Evolutionary conservation across 2,329 filamentous ascomycete genomes (phyloP).

Genomic region (Aspergillus alliaceus): DNA sequence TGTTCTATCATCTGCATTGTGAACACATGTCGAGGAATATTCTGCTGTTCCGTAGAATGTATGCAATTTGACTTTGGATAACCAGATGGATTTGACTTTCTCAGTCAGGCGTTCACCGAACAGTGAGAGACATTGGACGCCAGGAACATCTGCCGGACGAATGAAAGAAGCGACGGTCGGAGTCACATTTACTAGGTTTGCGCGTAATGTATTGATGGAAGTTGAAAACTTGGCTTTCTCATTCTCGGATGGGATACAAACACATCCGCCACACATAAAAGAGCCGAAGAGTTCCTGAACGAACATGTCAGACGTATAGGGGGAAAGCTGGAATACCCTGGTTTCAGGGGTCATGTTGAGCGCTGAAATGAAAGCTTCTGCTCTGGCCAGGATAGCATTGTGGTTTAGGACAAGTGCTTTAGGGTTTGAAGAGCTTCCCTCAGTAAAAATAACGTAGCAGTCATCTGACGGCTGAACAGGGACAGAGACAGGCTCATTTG

Average conservation of each 20-base stretch:
- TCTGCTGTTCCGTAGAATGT: constrained; percentile 27
- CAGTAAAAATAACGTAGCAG: constrained; percentile 37
- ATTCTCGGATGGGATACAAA: constrained; percentile 48
- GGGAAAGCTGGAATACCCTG: constrained; percentile 42
- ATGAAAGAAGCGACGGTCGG: constrained; percentile 26
- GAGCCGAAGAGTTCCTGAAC: constrained; percentile 42
- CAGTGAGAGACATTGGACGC: constrained; percentile 22
- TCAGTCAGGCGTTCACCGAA: constrained; percentile 19
- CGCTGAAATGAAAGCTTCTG: constrained; percentile 26
- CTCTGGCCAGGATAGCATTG: constrained; percentile 29
- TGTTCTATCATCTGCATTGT: constrained; percentile 1
- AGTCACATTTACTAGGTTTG: constrained; percentile 36
- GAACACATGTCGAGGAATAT: constrained; percentile 25
- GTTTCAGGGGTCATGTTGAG: constrained; percentile 23
- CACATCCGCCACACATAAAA: constrained; percentile 43
- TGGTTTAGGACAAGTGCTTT: constrained; percentile 42
- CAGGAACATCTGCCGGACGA: constrained; percentile 29
- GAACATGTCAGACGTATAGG: constrained; percentile 49
- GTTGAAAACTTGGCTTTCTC: constrained; percentile 56
- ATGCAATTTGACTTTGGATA: constrained; percentile 19
- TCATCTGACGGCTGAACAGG: constrained; percentile 18
- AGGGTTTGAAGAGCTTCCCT: constrained; percentile 25
- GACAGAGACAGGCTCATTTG: constrained; percentile 9
- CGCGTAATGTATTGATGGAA: constrained; percentile 44
- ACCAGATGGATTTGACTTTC: constrained; percentile 4